Conservation (phyloP, 2,329 filamentous ascomycete genomes). For the Xylariales sp. region DNA sequence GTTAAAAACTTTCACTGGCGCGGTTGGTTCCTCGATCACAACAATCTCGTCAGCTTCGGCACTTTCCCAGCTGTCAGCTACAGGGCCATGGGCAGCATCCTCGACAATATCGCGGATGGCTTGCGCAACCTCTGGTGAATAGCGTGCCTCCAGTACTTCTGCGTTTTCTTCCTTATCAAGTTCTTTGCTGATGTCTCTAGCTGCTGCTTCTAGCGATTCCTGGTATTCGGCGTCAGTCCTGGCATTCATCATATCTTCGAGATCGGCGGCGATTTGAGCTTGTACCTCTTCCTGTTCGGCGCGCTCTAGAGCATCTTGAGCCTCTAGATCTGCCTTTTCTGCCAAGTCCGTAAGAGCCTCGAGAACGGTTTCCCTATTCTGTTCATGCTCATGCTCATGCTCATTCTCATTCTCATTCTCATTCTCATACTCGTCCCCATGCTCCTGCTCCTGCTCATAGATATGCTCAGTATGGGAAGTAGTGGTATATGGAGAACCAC, state of each 20-base stretch:
- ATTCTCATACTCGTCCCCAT: constrained; percentile 26
- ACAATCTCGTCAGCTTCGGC: constrained; percentile 78
- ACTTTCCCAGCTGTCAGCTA: constrained; percentile 93
- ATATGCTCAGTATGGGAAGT: constrained; percentile 30
- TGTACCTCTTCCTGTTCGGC: constrained; percentile 63
- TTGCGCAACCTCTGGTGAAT: constrained; percentile 64
- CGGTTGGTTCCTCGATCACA: constrained; percentile 72
- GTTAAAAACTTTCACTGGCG: constrained; percentile 85
- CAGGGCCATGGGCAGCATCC: constrained; percentile 67
- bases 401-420: constrained; percentile 14
- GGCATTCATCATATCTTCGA: constrained; percentile 62
- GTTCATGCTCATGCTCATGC: constrained; percentile 33
- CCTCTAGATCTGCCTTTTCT: constrained; percentile 61
- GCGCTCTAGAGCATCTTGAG: constrained; percentile 73
- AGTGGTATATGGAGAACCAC: constrained; percentile 27
- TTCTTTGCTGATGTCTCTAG: constrained; percentile 63
- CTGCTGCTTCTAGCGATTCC: constrained; percentile 59
- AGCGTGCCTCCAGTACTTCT: constrained; percentile 63
- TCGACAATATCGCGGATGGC: constrained; percentile 63
- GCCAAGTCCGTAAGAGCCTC: constrained; percentile 76
- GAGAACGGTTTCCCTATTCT: constrained; percentile 73
- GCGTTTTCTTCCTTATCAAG: constrained; percentile 66
- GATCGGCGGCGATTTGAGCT: constrained; percentile 61
- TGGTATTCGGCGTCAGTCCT: constrained; percentile 67
- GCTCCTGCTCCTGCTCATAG: constrained; percentile 36